Conservation (phyloP, 228 moss, liverwort and hornwort genomes). For the Sphagnum fallax region DNA sequence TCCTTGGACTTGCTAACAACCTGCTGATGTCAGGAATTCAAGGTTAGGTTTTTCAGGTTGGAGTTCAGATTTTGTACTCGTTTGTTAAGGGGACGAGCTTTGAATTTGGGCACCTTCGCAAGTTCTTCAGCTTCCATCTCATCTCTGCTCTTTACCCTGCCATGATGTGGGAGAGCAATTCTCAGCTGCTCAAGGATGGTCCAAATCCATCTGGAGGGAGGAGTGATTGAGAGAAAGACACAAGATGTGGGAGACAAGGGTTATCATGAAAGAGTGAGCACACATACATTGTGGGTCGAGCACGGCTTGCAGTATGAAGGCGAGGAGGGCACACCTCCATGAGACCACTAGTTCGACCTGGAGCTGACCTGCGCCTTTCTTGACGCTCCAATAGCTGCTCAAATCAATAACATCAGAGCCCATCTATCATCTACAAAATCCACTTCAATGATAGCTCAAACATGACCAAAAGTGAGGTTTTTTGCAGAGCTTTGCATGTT, state of each 20-base stretch:
- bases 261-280: no score
- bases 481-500: no score
- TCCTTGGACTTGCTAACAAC: no score
- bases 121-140: slow-evolving; percentile 74
- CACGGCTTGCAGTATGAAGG: slow-evolving; percentile 69
- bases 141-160: slow-evolving; percentile 70
- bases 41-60: not conserved
- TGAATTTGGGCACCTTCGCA: slow-evolving; percentile 76
- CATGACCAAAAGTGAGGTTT: no score
- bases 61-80: slow-evolving; percentile 28
- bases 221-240: not conserved
- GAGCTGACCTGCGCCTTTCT: slow-evolving; percentile 40
- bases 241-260: not conserved
- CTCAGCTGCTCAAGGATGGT: not conserved
- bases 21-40: no score
- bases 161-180: no score
- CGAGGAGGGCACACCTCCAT: slow-evolving; percentile 51
- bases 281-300: slow-evolving; percentile 59
- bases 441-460: no score
- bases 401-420: no score
- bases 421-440: no score
- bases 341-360: slow-evolving; percentile 16
- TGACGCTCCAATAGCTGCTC: no score
- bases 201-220: not conserved
- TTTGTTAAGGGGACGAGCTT: slow-evolving; percentile 80